Conservation (phyloP, 768 basidiomycete genomes). For the Hydnomerulius pinastri region DNA sequence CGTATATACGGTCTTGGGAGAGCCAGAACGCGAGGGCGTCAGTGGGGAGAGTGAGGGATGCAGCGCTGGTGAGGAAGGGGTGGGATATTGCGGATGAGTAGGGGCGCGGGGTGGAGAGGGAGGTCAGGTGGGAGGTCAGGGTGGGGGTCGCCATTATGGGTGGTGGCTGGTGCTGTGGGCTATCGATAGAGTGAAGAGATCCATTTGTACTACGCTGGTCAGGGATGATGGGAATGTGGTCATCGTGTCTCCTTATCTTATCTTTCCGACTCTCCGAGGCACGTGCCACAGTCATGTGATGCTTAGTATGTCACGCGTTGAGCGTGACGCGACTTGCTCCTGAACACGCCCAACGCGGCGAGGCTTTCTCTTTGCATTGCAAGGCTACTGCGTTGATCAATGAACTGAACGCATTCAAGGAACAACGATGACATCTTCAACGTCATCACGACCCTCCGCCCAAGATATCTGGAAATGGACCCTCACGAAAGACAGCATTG, state of each 20-base stretch:
- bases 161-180: too few relatives aligned
- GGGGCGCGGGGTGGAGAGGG: slow-evolving; percentile 34
- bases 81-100: slow-evolving; percentile 55
- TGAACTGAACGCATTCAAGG: too few relatives aligned
- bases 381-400: too few relatives aligned
- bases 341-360: too few relatives aligned
- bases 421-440: too few relatives aligned
- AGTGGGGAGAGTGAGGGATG: slow-evolving; percentile 48
- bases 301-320: neutral
- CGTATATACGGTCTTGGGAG: slow-evolving; percentile 74
- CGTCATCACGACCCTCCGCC: too few relatives aligned
- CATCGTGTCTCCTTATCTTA: neutral
- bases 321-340: neutral
- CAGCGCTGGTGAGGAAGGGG: slow-evolving; percentile 61
- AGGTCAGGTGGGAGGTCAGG: slow-evolving; percentile 36
- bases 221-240: too few relatives aligned
- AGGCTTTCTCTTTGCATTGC: too few relatives aligned
- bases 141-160: neutral
- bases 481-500: slow-evolving; percentile 53
- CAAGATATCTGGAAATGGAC: slow-evolving; percentile 51
- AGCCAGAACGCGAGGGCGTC: slow-evolving; percentile 61
- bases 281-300: neutral
- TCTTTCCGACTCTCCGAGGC: too few relatives aligned
- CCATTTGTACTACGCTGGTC: too few relatives aligned
- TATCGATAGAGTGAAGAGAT: too few relatives aligned